These are phyloP conservation scores for Fraxinus sp. DNA, from an alignment of 305 asterid genomes.

Conservation along the genomic window DNA sequence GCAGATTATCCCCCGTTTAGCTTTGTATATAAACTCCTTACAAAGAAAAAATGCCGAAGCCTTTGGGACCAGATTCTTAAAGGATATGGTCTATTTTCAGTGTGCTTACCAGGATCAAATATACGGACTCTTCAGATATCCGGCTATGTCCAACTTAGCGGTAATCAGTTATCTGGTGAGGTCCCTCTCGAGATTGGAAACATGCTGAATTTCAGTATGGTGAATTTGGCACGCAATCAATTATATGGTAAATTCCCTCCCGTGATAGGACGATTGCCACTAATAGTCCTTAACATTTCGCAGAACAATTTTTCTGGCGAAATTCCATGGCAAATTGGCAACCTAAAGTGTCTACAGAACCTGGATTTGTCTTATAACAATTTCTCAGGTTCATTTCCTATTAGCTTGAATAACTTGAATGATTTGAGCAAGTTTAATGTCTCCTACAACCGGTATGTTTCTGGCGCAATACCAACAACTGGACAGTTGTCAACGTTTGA, in stretches of 20 bases:
- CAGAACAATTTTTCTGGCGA: constrained; percentile 57
- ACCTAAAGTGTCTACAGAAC: constrained; percentile 67
- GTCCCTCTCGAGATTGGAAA: constrained; percentile 67
- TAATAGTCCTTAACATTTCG: constrained; percentile 64
- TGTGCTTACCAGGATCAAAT: constrained; percentile 63
- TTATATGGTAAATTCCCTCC: constrained; percentile 62
- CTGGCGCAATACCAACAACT: constrained; percentile 59
- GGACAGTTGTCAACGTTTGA: constrained; percentile 83
- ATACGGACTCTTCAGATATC: constrained; percentile 48
- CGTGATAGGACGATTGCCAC: constrained; percentile 51
- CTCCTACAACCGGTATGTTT: constrained; percentile 69
- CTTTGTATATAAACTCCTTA: constrained; percentile 70
- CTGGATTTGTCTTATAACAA: constrained; percentile 80
- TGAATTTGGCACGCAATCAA: constrained; percentile 65
- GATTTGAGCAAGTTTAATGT: constrained; percentile 84
- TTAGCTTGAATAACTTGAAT: constrained; percentile 54
- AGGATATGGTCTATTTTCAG: constrained; percentile 75
- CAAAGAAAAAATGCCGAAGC: constrained; percentile 63
- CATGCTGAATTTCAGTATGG: constrained; percentile 78
- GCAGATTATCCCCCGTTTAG: constrained; percentile 92
- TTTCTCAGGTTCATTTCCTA: constrained; percentile 77
- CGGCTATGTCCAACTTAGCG: constrained; percentile 78
- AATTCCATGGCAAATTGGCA: constrained; percentile 72
- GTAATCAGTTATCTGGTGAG: constrained; percentile 59
- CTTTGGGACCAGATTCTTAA: constrained; percentile 73